Evolutionary conservation across 768 basidiomycete genomes (phyloP), one percentile per base, ranked within the genome.

Genomic region (Trichaptum fuscoviolaceum): DNA sequence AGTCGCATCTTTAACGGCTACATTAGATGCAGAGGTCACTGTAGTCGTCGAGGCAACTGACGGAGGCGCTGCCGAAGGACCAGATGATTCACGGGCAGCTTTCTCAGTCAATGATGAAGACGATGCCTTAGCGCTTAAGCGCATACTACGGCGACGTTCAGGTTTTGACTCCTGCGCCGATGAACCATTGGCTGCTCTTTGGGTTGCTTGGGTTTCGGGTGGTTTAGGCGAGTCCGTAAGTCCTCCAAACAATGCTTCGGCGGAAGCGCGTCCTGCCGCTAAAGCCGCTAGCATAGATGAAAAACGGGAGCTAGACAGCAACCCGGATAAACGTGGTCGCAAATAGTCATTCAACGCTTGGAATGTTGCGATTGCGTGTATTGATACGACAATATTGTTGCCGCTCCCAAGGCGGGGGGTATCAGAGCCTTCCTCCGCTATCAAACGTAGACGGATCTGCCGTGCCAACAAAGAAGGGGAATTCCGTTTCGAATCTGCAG

Each of bases 311-410:
- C 64, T 57, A 9, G 83, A 82, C 63, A 90, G 75, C 25, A 91
- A 74, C 0, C 93, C 92, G 7, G 93, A 82, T 35, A 97, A 89
- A 3, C 94, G 86, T 26, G 96, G 96, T 0, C 95, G 90, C 15
- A 99, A 85, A 75, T 98, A 99, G 75, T 97, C 96, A 72, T 97
- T 93, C 34, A 99, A 83, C 0, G 96, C 95, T 75, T 97, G 95
- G 84, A 99, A 95, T 0, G 95, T 98, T 0, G 97, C 96, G 68
- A 99, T 97, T 7, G 96, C 96, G 74, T 99, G 96, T 68, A 99
- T 99, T 7, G 96, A 98, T 24, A 99, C 93, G 52, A 95, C 93
- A 73, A 99, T 92, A 70, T 93, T 95, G 72, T 91, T 91, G 35
- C 93, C 79, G 8, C 23, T 34, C 42, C 42, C 42, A 73, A 85